Evolutionary conservation across 768 basidiomycete species (phyloP), one percentile per base, ranked within the genome.

Genomic region (Cystofilobasidium capitatum): DNA sequence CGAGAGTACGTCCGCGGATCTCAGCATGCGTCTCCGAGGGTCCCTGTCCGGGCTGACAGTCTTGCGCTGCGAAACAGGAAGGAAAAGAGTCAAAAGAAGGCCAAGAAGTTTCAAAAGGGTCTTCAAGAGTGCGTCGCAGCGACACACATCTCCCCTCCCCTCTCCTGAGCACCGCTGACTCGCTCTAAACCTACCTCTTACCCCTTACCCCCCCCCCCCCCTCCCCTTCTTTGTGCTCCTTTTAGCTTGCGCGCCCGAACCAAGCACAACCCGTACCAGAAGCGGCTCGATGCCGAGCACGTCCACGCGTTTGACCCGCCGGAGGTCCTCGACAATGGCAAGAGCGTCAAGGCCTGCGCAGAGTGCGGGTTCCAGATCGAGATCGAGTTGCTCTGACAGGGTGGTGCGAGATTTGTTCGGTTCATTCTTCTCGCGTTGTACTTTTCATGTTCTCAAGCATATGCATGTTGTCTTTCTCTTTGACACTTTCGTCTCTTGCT

Each of bases 31-130:
- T 45, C 44, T 45, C 44, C 6, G 6, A 20, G 17, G 6, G 17
- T 16, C 44, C 3, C 24, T 16, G 17, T 20, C 17, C 14, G 6
- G 44, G 44, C 44, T 8, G 8, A 45, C 44, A 3, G 13, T 24
- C 24, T 24, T 4, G n/a, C 47, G n/a, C 47, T 49, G 10, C 5
- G 14, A 8, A 16, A 16, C 51, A 55, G 51, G 31, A 81, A 80
- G 26, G 89, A 89, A 74, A 94, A 92, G 81, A 88, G 86, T 74
- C 86, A 86, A 74, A 88, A 90, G 77, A 88, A 89, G 80, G 88
- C 88, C 72, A 90, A 86, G 76, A 98, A 99, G 75, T 98, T 98
- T 71, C 93, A 96, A 74, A 85, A 93, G 72, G 84, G 89, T 49
- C 78, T 99, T 65, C 83, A 80, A 74, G 91, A 97, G 73, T 78